Evolutionary conservation across 176 grass and related monocot genomes (phyloP).

Genomic region (Pharus latifolius): DNA sequence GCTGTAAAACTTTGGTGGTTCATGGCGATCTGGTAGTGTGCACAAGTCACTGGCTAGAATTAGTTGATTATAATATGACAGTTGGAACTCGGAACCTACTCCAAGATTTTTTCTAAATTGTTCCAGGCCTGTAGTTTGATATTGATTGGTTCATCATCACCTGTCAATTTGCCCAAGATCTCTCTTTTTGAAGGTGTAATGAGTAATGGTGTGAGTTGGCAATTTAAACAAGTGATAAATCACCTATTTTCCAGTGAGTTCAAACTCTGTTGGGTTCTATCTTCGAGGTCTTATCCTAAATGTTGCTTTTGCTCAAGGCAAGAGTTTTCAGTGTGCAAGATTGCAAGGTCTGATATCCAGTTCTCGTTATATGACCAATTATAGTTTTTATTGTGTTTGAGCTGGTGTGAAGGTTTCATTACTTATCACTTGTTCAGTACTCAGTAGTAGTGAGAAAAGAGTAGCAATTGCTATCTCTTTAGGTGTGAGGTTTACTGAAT

Average conservation of each 20-base stretch:
- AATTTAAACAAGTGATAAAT: not conserved
- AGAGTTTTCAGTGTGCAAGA: not conserved
- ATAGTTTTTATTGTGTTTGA: not conserved
- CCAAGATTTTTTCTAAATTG: not conserved
- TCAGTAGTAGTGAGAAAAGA: not conserved
- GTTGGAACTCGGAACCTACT: not conserved
- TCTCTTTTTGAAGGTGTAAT: too few relatives aligned
- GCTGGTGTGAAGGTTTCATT: not conserved
- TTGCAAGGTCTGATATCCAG: slow-evolving; percentile 20
- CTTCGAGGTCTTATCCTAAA: not conserved
- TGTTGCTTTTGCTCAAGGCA: not conserved
- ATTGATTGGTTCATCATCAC: not conserved
- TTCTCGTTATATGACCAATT: not conserved
- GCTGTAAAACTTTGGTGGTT: not conserved
- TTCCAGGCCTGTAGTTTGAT: not conserved
- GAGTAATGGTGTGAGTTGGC: too few relatives aligned
- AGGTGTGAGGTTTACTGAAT: not conserved
- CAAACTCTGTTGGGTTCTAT: not conserved
- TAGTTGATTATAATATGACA: not conserved
- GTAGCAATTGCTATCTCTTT: not conserved
- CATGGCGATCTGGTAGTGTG: not conserved
- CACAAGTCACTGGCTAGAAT: not conserved
- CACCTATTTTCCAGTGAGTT: not conserved
- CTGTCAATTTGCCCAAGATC: not conserved
- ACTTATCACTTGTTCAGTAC: too few relatives aligned